Percentiles rank a stretch among this genome's conserved stretches.
These are phyloP conservation scores for Bothriochloa decipiens DNA, from an alignment of 176 grass and related monocot species.

Conservation along the genomic window DNA sequence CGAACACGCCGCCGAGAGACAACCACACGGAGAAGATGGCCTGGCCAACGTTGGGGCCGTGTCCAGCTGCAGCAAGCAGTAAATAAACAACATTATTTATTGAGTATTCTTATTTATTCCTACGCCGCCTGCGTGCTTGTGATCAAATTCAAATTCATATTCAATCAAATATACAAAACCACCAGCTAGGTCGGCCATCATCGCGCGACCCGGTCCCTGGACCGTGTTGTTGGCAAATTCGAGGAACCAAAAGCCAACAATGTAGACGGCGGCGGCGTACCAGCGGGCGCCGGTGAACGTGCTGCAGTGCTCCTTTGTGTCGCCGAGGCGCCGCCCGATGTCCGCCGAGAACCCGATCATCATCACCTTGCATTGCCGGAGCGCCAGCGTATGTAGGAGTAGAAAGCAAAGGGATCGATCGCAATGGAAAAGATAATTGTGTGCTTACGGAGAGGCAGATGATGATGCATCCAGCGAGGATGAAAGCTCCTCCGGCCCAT, in stretches of 20 bases:
- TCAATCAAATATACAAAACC: too few species aligned
- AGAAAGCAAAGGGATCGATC: too few species aligned
- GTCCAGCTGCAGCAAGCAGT: neutral
- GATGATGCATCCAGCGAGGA: slow-evolving; percentile 69
- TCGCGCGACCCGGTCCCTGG: slow-evolving; percentile 55
- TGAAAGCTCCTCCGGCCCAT: slow-evolving; percentile 74
- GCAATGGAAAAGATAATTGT: neutral
- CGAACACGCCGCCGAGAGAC: slow-evolving; percentile 78
- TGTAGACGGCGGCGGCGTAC: slow-evolving; percentile 63
- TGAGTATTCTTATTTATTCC: too few species aligned
- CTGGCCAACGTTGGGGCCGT: slow-evolving; percentile 54
- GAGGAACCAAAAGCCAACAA: slow-evolving; percentile 89
- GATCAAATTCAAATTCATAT: too few species aligned
- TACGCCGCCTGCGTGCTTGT: too few species aligned
- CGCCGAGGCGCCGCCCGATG: slow-evolving; percentile 69
- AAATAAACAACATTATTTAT: too few species aligned
- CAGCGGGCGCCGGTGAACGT: slow-evolving; percentile 58
- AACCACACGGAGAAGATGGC: slow-evolving; percentile 79
- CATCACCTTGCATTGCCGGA: slow-evolving; percentile 35
- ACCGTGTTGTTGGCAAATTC: slow-evolving; percentile 92
- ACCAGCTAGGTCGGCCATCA: slow-evolving; percentile 61
- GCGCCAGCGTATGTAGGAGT: neutral
- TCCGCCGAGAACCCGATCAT: slow-evolving; percentile 82
- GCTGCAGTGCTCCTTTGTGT: slow-evolving; percentile 80
- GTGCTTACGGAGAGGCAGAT: slow-evolving; percentile 46